These are phyloP conservation scores for Sporormia fimetaria DNA, from an alignment of 495 filamentous ascomycete species.

Conservation along the genomic window DNA sequence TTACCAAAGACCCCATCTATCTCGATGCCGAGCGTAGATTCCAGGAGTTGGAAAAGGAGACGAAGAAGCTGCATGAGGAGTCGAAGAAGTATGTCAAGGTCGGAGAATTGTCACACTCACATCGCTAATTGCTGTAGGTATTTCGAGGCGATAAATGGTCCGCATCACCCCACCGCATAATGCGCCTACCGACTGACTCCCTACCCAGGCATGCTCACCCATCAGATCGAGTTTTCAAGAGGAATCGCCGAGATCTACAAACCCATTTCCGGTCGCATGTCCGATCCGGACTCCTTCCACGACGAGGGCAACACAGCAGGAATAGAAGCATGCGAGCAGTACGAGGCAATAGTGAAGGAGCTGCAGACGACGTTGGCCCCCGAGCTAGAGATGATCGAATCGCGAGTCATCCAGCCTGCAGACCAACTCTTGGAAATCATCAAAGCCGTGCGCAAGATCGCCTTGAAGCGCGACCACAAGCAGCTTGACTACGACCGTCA, in stretches of 20 bases:
- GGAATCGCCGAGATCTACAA: constrained; percentile 94
- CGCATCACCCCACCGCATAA: constrained; percentile 1
- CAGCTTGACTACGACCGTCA: constrained; percentile 92
- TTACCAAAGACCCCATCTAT: constrained; percentile 89
- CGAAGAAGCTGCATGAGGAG: constrained; percentile 90
- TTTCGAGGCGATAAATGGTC: constrained; percentile 90
- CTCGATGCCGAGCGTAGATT: constrained; percentile 90
- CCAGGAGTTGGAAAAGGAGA: constrained; percentile 83
- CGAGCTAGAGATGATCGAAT: constrained; percentile 96
- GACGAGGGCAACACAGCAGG: constrained; percentile 85
- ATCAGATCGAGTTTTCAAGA: constrained; percentile 98
- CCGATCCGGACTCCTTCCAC: constrained; percentile 75
- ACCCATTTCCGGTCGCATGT: constrained; percentile 89
- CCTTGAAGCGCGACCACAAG: constrained; percentile 89
- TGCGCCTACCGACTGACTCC: neutral
- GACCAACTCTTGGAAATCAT: constrained; percentile 91
- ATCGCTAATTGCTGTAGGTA: constrained; percentile 39
- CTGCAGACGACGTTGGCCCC: constrained; percentile 78
- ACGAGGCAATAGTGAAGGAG: constrained; percentile 82
- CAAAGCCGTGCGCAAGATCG: constrained; percentile 84
- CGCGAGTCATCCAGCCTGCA: constrained; percentile 80
- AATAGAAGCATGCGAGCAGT: constrained; percentile 91
- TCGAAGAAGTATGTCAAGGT: constrained; percentile 56
- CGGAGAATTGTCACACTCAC: neutral
- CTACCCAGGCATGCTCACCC: constrained; percentile 72